Base-by-base conservation (phyloP, 2,329 filamentous ascomycete genomes). In the Grosmannia serpens region DNA sequence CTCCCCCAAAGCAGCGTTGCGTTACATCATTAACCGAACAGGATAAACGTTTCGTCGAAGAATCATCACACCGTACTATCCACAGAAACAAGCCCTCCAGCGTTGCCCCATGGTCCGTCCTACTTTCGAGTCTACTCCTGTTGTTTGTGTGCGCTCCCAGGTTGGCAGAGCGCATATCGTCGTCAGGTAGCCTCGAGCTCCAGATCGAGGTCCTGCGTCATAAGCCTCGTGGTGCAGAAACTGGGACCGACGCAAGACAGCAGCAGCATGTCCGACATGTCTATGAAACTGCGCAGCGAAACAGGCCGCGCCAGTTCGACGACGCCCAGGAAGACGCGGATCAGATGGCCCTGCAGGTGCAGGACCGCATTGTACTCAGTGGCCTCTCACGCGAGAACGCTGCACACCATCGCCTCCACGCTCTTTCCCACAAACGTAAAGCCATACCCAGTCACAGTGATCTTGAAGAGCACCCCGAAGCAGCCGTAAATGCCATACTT, bases 401-500 rank as follows among this genome's bases (percentile, higher is more conserved):
- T 4, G 38, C 7, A n/a, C 13, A 17, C 38, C 3, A 17, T 8
- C 15, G 38, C 38, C 15, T 41, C 38, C 38, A 41, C 38, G 15
- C 15, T 41, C 38, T 41, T 41, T 1, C 38, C 38, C 15, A 60
- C 58, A 24, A 60, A 29, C 8, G 54, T 57, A 52, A 58, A 60
- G 47, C 55, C 59, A 33, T 22, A 58, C 17, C 56, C 59, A 17
- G 46, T 38, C 1, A 50, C 47, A 3, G 52, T 41, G 10, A 58
- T 22, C 27, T 53, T 53, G 52, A 60, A 60, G 20, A 60, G 58
- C 17, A 53, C 52, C 27, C 58, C 56, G 27, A 47, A 27, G 46
- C 44, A 44, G 11, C 55, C 58, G 27, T 31, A 55, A 9, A 11
- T 13, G 15, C 58, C 55, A 17, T 26, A 26, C 4, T 33, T 44